Evolutionary conservation across 495 filamentous ascomycete species (phyloP), one percentile per base, ranked within the genome.

Genomic region (Cercophora sp.): DNA sequence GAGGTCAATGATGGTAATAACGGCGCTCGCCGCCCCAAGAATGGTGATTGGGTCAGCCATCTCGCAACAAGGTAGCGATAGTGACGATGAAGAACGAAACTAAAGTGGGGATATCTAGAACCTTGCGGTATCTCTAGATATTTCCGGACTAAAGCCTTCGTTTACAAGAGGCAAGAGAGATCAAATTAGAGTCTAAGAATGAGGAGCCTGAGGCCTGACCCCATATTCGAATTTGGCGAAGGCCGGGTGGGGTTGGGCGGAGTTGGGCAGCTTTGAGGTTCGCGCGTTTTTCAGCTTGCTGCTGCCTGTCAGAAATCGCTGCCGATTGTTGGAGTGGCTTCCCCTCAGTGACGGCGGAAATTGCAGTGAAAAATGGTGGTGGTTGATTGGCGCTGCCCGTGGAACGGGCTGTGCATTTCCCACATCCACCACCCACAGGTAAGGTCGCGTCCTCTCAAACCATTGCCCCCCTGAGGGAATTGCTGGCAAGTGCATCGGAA

Each of bases 21-120:
- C 46, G n/a, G 51, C 34, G 10, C 51, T 26, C 18, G 51, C 54
- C 15, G 61, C 43, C 35, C 61, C 61, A 47, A 61, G 39, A 45
- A 63, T 54, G 10, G 58, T 43, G 37, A 63, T 20, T 8, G 57
- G 56, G 20, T 57, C 57, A 8, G 50, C 54, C 60, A 63, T 60
- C 8, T 51, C 29, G 29, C 8, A 32, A 32, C 29, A 32, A 32
- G 29, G 29, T 13, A 6, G 29, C 29, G 29, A 32, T 32, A 32
- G 29, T 32, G 29, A 32, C 13, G 29, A 32, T 32, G 29, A 32
- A 13, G 29, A 32, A 32, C 29, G 29, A 32, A 32, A 6, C 29
- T 6, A 32, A 13, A 32, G 29, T 32, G 29, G 29, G 29, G 29
- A 32, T 32, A 32, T 32, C 29, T 32, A 6, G 29, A 32, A 32